Evolutionary conservation across 2,329 filamentous ascomycete genomes (phyloP), one percentile per base, ranked within the genome.

Genomic region (Ophiocordyceps camponoti-saundersi): DNA sequence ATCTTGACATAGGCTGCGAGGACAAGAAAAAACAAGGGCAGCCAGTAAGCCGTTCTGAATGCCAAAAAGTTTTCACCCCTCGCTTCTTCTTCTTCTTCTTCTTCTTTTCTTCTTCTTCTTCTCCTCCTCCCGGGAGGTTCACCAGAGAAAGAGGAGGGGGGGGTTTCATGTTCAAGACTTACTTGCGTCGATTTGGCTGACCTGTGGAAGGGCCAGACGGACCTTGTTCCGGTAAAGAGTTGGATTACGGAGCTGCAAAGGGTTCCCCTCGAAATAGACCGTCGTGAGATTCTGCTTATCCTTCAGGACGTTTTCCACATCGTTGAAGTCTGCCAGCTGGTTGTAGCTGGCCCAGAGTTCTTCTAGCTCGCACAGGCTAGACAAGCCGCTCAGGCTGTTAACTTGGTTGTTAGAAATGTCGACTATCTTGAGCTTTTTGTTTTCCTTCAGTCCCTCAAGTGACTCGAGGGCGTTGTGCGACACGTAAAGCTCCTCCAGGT

Each of bases 141-240:
- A n/a, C n/a, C n/a, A n/a, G n/a, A n/a, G n/a, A n/a, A n/a, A n/a
- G n/a, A n/a, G n/a, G n/a, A 18, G 7, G 36, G n/a, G 6, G 16
- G 36, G 8, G 16, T 8, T 18, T 18, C 16, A 18, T 11, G 6
- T 36, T 36, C 23, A 30, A 26, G 21, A 85, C 88, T 79, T 72
- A 95, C 90, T 93, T 49, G 92, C 92, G 76, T 98, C 92, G 61
- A 98, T 95, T 69, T 98, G 89, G 60, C 77, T 77, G 46, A 98
- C 69, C 62, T 92, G 83, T 48, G 92, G 92, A 63, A 98, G 64
- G 32, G 88, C 84, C 61, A 98, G 66, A 49, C 82, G 75, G 42
- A 98, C 79, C 67, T 98, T 98, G 66, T 95, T 96, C 57, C 92
- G 73, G 65, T 98, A 98, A 50, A 95, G 65, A 1, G 85, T 85